Base-by-base conservation (phyloP, 2,329 filamentous ascomycete genomes). In the Capronia coronata region DNA sequence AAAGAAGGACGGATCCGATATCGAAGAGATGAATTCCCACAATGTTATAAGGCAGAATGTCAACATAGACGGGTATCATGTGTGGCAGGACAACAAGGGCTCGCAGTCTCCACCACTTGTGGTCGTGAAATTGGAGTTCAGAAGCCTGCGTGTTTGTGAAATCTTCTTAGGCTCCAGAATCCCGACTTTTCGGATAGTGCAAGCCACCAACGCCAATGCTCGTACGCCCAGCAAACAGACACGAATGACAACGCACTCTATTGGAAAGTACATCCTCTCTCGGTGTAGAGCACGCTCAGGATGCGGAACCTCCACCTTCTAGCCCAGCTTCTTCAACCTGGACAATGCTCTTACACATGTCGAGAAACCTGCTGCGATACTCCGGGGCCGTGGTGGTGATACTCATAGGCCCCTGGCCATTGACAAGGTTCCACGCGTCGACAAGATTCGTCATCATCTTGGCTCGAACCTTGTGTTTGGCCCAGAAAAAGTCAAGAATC, bases 401-500 rank as follows among this genome's bases (percentile, higher is more conserved):
- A 52, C 79, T 84, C 84, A 88, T 89, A 0, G 79, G 83, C 0
- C 83, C 84, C 58, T 83, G 75, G 2, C 75, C 69, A 25, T 78
- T 79, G 22, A 87, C 68, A 10, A 75, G 59, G 59, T 87, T 87
- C 59, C 82, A 85, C 0, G 74, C 67, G 42, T 76, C 76, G 51
- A 88, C 77, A 29, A 87, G 64, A 0, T 76, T 74, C 0, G 83
- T 86, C 76, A 87, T 77, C 1, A 78, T 71, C 63, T 75, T 78
- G 0, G 85, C 79, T 46, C 79, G 82, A 0, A 82, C 59, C 57
- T 82, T 83, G 65, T 87, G 83, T 65, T 84, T 86, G 0, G 83
- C 79, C 84, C 84, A 88, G 70, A 88, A 87, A 67, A 89, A 88
- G 64, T 88, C 85, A 27, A 88, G 70, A 11, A 88, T 67, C 0